Base-by-base conservation (phyloP, 257 asterid genomes). In the Solanum etuberosum region DNA sequence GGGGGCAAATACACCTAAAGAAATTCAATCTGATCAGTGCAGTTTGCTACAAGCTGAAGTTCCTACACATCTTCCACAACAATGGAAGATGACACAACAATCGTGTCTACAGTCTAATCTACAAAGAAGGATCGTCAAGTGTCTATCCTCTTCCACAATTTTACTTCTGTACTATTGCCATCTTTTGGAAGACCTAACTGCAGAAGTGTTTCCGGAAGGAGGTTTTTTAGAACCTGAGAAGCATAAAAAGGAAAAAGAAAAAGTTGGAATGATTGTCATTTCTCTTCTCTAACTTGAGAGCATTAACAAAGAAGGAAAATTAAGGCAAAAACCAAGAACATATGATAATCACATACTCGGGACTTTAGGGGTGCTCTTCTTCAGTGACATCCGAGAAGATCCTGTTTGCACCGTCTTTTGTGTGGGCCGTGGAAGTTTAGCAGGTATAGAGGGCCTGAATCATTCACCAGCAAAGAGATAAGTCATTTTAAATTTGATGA, bases 341-440 rank as follows among this genome's bases (percentile, higher is more conserved):
- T 6, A 32, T 8, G 35, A 71, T 43, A 67, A 59, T 77, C 71
- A 87, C 34, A 23, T 95, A 96, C 99, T 92, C 85, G 95, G 89
- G 80, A 91, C 68, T 92, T 88, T 93, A 18, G 98, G 91, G 84
- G 94, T 85, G 91, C 95, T 94, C 88, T 91, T 94, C 91, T 89
- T 89, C 73, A 93, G 72, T 73, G 94, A 87, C 86, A 63, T 59
- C 40, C 86, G 92, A 78, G 96, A 91, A 87, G 95, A 85, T 90
- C 95, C 95, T 80, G 91, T 76, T 70, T 83, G 93, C 6, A 86
- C 85, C 73, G 86, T 93, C 91, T 93, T 94, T 46, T 73, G 90
- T 51, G 95, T 93, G 68, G 95, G 96, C 88, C 93, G 93, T 11
- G 95, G 97, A 91, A 92, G 85, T 92, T 94, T 92, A 54, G 85